Evolutionary conservation across 305 asterid species (phyloP), one percentile per base, ranked within the genome.

Genomic region (Fraxinus latifolia): DNA sequence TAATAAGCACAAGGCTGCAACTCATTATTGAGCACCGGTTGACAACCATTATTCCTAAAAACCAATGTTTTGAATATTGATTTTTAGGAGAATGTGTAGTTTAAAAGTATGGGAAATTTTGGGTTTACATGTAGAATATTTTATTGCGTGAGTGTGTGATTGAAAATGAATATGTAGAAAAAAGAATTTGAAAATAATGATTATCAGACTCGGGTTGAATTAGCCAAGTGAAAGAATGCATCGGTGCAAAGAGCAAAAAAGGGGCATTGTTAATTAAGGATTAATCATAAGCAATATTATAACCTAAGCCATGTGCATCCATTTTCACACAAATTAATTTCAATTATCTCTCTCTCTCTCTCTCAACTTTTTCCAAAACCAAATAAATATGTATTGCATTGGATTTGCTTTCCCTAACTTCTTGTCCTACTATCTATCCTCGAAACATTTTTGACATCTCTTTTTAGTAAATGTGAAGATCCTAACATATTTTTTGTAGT

Each of bases 221-320:
- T 60, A 21, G 71, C 71, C 32, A 21, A 60, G 71, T 60, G 29
- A 60, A 21, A 21, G 71, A 15, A 60, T 21, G 71, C 32, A 21
- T 55, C 67, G 27, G 27, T 55, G 19, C 70, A 19, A 60, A 62
- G n/a, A 25, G 32, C 72, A 62, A 25, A 25, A 62, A 23, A 11
- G 34, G 17, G n/a, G 14, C 72, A 21, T 62, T 23, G 33, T 62
- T 23, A 62, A 31, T 29, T 29, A n/a, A 29, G 74, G 39, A 31
- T 70, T 34, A 72, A 72, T 72, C 50, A 72, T 72, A 33, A 72
- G 29, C n/a, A 68, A 68, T 27, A 32, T 15, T 42, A 72, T 72
- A 72, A 72, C 42, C 77, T 1, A 72, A 72, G 77, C 50, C 50
- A 72, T 72, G 77, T 72, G 77, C 77, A 2, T 72, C 44, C 75